Conservation (phyloP, 352 stramenopile species). For the Phytophthora brassicae region DNA sequence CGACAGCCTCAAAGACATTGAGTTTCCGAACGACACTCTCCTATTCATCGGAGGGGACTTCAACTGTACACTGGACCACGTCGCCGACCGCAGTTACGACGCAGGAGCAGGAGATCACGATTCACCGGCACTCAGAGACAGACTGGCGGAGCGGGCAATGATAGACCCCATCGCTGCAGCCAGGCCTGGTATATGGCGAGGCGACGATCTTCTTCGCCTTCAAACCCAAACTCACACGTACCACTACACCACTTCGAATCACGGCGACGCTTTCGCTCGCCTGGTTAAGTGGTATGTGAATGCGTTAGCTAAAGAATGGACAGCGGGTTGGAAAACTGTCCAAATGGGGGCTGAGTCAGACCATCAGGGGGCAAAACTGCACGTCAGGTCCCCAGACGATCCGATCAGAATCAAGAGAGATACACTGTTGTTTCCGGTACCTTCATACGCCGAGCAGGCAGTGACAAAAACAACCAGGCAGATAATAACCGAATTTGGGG, state of each 20-base stretch:
- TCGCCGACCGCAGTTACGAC: neutral
- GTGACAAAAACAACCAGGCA: neutral
- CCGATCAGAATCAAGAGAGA: neutral
- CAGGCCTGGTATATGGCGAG: no score
- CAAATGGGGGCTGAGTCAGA: neutral
- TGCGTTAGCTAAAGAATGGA: slow-evolving; percentile 43
- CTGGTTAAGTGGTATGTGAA: slow-evolving; percentile 35
- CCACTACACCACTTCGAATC: neutral
- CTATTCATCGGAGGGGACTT: neutral
- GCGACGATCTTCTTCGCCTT: no score
- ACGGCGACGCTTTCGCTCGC: neutral
- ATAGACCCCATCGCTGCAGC: neutral
- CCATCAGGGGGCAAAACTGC: slow-evolving; percentile 1
- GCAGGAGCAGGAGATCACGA: neutral
- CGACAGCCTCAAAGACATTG: neutral
- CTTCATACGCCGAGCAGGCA: neutral
- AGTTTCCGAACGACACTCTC: neutral
- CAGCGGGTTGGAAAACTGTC: slow-evolving; percentile 38
- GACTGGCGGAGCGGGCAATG: neutral
- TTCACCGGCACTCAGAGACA: neutral
- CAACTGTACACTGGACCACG: neutral
- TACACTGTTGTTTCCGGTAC: neutral
- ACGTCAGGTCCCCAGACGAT: neutral
- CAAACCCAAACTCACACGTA: neutral
- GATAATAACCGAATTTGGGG: neutral